These are phyloP conservation scores for Hibiscus mutabilis DNA, from an alignment of 345 rosid species.

Conservation along the genomic window DNA sequence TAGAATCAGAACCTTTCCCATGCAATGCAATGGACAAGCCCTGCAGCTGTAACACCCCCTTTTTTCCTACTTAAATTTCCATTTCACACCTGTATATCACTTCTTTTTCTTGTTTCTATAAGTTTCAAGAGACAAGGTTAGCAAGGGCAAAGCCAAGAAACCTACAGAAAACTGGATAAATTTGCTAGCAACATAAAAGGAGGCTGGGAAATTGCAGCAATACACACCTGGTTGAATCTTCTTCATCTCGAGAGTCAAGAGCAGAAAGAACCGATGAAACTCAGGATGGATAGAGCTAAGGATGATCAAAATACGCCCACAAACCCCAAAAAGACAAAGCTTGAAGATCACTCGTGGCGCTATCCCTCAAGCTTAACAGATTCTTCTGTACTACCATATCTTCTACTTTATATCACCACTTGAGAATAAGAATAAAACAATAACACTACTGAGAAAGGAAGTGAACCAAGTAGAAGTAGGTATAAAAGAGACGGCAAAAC, in stretches of 20 bases:
- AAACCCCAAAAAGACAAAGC: not conserved
- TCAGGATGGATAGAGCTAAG: conserved; percentile 22
- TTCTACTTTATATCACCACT: no score
- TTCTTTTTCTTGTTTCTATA: no score
- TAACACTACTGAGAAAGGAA: no score
- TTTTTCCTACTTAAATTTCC: no score
- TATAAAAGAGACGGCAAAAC: not conserved
- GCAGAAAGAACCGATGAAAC: conserved; percentile 21
- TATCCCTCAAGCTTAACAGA: conserved; percentile 51
- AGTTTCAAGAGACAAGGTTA: no score
- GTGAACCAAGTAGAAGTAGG: no score
- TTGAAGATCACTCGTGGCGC: conserved; percentile 27
- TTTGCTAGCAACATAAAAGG: not conserved
- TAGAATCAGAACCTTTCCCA: no score
- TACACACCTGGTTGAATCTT: not conserved
- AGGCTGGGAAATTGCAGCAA: not conserved
- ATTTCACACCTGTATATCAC: no score
- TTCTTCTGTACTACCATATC: conserved; percentile 23
- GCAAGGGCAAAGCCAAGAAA: no score
- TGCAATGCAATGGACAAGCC: no score
- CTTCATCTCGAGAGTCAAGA: not conserved
- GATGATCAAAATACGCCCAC: not conserved
- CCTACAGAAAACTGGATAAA: not conserved
- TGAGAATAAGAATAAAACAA: not conserved
- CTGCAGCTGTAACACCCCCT: no score